Evolutionary conservation across 768 basidiomycete species (phyloP), one percentile per base, ranked within the genome.

Genomic region (Chalciporus sphaerocephalus): DNA sequence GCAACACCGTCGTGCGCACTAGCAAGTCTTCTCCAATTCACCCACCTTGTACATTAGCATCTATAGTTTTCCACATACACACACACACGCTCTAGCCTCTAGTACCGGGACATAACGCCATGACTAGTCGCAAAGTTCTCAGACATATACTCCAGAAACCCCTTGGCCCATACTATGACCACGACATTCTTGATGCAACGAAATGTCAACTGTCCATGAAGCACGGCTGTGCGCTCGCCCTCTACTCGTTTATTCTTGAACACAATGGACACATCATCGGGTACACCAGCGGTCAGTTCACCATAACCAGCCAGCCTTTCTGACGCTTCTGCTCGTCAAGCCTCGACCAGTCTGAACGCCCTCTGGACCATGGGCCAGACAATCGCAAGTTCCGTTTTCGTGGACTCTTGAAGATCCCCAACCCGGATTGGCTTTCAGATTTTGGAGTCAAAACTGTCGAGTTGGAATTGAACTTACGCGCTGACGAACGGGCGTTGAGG

Each of bases 361-460:
- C 71, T 3, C 44, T 61, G 25, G 40, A 56, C 8, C 13, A 32
- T 1, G 65, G 67, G 12, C 65, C 11, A 9, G 63, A 66, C 44
- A 15, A 52, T 27, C 59, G 65, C 47, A 54, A 24, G 39, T 71
- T 81, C 16, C 65, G 71, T 10, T 79, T 83, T 48, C 75, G 72
- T 24, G 83, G 81, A 0, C 53, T 74, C 5, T 64, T 85, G 1
- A 67, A 68, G 30, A 71, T 85, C 47, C 54, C 66, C 2, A 46
- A 63, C 2, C 66, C 77, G 1, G 51, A 61, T 1, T 81, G 80
- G 73, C 72, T 86, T 17, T 76, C 80, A 1, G 63, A 67, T 0
- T 55, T 55, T 34, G 84, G 80, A 1, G 46, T 54, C 27, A 53
- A 62, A 30, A 61, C 53, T 40, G 52, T 86, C 5, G 62, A 76